Conservation (phyloP, 306 rosid species). For the Pyrus pyrifolia region DNA sequence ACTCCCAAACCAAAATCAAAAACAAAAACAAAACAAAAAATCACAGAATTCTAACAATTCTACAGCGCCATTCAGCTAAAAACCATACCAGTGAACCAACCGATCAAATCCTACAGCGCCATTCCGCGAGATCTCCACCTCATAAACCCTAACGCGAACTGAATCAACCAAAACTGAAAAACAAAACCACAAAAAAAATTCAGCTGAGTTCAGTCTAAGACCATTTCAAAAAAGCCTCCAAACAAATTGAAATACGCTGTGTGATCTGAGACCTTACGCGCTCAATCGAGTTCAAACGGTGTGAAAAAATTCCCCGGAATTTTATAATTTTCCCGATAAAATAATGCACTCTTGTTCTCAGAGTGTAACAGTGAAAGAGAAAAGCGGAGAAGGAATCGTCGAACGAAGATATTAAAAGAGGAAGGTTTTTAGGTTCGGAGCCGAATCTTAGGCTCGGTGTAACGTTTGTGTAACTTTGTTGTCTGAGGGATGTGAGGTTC, state of each 20-base stretch:
- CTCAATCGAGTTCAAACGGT: background rate
- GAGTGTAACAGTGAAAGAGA: slow-evolving; percentile 21
- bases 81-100: slow-evolving; percentile 18
- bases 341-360: slow-evolving; percentile 1
- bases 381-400: background rate
- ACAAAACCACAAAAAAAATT: slow-evolving; percentile 1
- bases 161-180: slow-evolving; percentile 2
- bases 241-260: background rate
- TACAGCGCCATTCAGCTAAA: slow-evolving; percentile 11
- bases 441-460: slow-evolving; percentile 19
- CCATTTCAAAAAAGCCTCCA: background rate
- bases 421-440: background rate
- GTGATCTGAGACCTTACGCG: slow-evolving; percentile 16
- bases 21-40: slow-evolving; percentile 1
- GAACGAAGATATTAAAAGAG: background rate
- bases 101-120: slow-evolving; percentile 35
- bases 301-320: background rate
- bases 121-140: slow-evolving; percentile 10
- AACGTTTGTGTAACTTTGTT: too few relatives aligned
- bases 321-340: background rate
- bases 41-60: slow-evolving; percentile 3
- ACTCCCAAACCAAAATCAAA: background rate
- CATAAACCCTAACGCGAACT: slow-evolving; percentile 21
- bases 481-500: background rate
- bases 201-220: slow-evolving; percentile 1